Evolutionary conservation across 345 rosid genomes (phyloP).

Genomic region (Schrenkiella parvula): DNA sequence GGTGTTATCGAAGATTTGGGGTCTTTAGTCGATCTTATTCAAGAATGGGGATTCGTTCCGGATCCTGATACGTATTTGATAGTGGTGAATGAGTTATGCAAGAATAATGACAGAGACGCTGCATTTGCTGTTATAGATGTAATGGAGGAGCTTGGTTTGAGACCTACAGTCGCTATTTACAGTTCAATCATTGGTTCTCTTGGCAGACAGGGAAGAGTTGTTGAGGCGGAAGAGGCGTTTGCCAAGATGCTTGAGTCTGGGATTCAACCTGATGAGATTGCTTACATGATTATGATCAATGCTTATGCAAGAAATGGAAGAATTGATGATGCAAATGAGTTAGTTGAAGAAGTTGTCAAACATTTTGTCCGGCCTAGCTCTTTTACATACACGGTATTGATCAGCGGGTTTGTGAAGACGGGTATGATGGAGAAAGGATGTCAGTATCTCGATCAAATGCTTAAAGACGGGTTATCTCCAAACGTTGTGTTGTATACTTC

Average conservation of each 20-base stretch:
- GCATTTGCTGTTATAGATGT: constrained; percentile 42
- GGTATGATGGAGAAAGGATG: constrained; percentile 56
- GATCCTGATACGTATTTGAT: constrained; percentile 53
- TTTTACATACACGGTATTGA: constrained; percentile 51
- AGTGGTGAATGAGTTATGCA: constrained; percentile 48
- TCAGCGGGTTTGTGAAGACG: constrained; percentile 58
- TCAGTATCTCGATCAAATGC: constrained; percentile 57
- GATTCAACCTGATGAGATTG: constrained; percentile 59
- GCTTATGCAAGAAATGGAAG: constrained; percentile 48
- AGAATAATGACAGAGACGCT: constrained; percentile 38
- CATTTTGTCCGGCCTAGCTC: constrained; percentile 45
- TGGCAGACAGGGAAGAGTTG: constrained; percentile 39
- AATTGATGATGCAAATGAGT: constrained; percentile 42
- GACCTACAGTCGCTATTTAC: constrained; percentile 61
- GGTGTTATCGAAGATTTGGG: constrained; percentile 39
- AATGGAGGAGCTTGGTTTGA: constrained; percentile 52
- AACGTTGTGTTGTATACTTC: constrained; percentile 53
- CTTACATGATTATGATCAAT: constrained; percentile 69
- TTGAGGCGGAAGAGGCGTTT: constrained; percentile 57
- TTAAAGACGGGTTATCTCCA: constrained; percentile 53
- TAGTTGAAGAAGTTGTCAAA: constrained; percentile 56
- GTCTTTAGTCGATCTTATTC: constrained; percentile 39
- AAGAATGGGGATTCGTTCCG: constrained; percentile 43
- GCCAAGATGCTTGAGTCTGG: constrained; percentile 57
- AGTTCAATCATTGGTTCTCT: constrained; percentile 49